Evolutionary conservation across 2,329 filamentous ascomycete genomes (phyloP).

Genomic region (Graphilbum fragrans): DNA sequence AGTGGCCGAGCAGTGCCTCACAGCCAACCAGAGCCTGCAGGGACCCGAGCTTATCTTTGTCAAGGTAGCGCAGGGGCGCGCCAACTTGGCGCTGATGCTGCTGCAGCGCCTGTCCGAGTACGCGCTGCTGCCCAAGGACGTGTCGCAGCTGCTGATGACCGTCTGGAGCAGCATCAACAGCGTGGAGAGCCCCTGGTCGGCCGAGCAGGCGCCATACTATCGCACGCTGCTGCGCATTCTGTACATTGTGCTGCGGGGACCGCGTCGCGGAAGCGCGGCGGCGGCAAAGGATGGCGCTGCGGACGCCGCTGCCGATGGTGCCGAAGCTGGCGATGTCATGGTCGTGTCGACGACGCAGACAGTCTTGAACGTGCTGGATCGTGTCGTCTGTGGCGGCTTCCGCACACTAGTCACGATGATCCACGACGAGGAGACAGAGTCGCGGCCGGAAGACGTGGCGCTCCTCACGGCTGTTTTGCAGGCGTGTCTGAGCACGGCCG

Average conservation of each 20-base stretch:
- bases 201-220: slow-evolving; percentile 55
- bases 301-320: neutral
- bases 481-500: slow-evolving; percentile 66
- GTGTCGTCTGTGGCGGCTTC: slow-evolving; percentile 72
- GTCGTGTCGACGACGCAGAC: slow-evolving; percentile 41
- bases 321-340: slow-evolving; percentile 15
- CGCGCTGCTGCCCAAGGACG: slow-evolving; percentile 34
- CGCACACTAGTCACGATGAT: slow-evolving; percentile 68
- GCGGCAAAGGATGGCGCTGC: neutral
- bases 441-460: slow-evolving; percentile 68
- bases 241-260: slow-evolving; percentile 66
- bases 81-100: slow-evolving; percentile 70
- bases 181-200: slow-evolving; percentile 40
- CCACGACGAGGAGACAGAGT: slow-evolving; percentile 57
- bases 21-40: slow-evolving; percentile 56
- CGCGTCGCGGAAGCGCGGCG: slow-evolving; percentile 24
- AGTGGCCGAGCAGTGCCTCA: slow-evolving; percentile 65
- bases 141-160: slow-evolving; percentile 36
- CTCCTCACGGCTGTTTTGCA: slow-evolving; percentile 83
- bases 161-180: slow-evolving; percentile 39
- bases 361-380: slow-evolving; percentile 68
- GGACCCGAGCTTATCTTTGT: slow-evolving; percentile 74
- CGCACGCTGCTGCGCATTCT: slow-evolving; percentile 73
- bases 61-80: slow-evolving; percentile 61
- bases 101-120: slow-evolving; percentile 65